phyloP scores from a whole-genome alignment of 2,329 filamentous ascomycete species.

The Curvularia sp. region DNA sequence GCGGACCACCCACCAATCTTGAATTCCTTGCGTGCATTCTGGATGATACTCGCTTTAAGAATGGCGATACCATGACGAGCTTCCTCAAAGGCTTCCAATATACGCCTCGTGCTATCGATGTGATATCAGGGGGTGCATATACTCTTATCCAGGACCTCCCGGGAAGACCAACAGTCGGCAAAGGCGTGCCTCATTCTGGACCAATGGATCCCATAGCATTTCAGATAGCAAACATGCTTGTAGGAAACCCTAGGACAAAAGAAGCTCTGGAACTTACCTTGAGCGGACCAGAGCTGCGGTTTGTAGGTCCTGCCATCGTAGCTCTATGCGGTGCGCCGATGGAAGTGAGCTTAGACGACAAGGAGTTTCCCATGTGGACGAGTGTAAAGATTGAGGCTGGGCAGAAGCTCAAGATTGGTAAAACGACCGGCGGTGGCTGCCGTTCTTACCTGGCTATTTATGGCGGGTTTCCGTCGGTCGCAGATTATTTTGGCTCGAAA shows the following conservation, averaged over 20 bases:
- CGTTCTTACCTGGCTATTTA: conserved; percentile 66
- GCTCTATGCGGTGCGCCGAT: conserved; percentile 65
- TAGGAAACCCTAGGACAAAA: conserved; percentile 61
- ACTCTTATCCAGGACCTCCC: conserved; percentile 67
- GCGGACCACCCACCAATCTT: conserved; percentile 65
- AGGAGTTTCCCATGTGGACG: conserved; percentile 62
- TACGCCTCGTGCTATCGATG: conserved; percentile 61
- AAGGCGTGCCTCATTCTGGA: conserved; percentile 66
- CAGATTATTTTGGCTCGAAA: conserved; percentile 66
- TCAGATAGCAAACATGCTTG: conserved; percentile 66
- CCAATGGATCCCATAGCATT: conserved; percentile 69
- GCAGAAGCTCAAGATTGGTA: conserved; percentile 63
- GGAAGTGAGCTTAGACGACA: conserved; percentile 60
- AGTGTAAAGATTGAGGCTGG: conserved; percentile 59
- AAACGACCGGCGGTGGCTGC: conserved; percentile 61
- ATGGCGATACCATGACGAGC: conserved; percentile 64
- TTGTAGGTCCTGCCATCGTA: conserved; percentile 62
- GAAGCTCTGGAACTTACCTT: conserved; percentile 68
- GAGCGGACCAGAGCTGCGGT: conserved; percentile 65
- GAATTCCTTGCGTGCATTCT: conserved; percentile 63
- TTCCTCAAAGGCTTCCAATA: conserved; percentile 63
- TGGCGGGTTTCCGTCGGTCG: conserved; percentile 62
- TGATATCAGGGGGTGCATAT: conserved; percentile 64
- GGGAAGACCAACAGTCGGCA: conserved; percentile 63
- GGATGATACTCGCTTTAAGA: conserved; percentile 54